These are phyloP conservation scores for Crithidia acanthocephali DNA, from an alignment of 208 protist species.

Conservation along the genomic window DNA sequence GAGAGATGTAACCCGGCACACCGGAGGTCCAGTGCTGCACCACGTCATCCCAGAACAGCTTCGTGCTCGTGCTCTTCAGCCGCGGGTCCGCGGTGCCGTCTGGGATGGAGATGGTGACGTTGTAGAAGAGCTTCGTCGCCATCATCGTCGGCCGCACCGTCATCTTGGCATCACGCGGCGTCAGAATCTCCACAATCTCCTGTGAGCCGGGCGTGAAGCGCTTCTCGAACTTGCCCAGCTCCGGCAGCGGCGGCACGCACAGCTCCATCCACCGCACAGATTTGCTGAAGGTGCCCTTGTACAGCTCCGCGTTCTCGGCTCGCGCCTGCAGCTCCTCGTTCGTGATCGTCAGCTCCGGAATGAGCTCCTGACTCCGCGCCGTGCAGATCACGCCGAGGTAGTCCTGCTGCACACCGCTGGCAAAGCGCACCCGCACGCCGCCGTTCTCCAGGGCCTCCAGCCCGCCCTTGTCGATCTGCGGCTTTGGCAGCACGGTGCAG, in stretches of 20 bases:
- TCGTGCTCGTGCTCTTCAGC: slow-evolving; percentile 83
- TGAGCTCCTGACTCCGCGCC: slow-evolving; percentile 64
- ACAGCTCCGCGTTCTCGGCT: slow-evolving; percentile 80
- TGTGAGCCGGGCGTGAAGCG: slow-evolving; percentile 91
- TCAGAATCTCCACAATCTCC: slow-evolving; percentile 92
- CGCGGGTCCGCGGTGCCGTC: slow-evolving; percentile 81
- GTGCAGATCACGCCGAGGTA: slow-evolving; percentile 93
- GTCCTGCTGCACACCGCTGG: slow-evolving; percentile 76
- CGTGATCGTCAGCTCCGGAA: slow-evolving; percentile 83
- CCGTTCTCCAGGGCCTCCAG: slow-evolving; percentile 82
- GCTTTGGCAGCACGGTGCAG: slow-evolving; percentile 84
- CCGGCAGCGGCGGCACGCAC: slow-evolving; percentile 88
- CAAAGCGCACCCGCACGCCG: slow-evolving; percentile 87
- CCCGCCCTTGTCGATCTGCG: slow-evolving; percentile 75
- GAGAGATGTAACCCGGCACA: slow-evolving; percentile 88
- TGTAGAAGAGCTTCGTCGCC: slow-evolving; percentile 93
- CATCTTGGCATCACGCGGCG: slow-evolving; percentile 90
- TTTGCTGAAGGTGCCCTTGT: slow-evolving; percentile 62
- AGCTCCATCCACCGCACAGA: slow-evolving; percentile 90
- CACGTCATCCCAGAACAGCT: slow-evolving; percentile 93
- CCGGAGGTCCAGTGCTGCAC: slow-evolving; percentile 89
- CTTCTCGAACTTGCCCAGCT: slow-evolving; percentile 85
- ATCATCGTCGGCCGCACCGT: slow-evolving; percentile 93
- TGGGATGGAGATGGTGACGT: slow-evolving; percentile 89
- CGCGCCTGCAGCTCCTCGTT: slow-evolving; percentile 88